Percentiles rank a stretch among this genome's conserved stretches.
phyloP scores from a whole-genome alignment of 176 grass and related monocot species.

The Puccinellia tenuiflora region DNA sequence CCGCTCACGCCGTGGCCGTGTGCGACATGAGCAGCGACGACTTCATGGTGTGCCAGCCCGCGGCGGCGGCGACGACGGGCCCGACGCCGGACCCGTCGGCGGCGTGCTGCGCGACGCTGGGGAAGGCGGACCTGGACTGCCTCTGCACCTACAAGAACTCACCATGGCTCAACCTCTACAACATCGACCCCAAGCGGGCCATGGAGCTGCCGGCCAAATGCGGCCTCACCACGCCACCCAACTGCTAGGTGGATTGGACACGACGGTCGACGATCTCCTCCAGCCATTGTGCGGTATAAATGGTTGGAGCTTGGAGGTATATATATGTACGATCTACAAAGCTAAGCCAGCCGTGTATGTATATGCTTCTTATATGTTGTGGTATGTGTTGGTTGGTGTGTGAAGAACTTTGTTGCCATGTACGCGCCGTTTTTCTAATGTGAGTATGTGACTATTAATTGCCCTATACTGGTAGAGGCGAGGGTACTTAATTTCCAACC shows the following conservation, averaged over 20 bases:
- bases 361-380: neutral
- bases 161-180: slow-evolving; percentile 33
- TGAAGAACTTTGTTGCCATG: neutral
- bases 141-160: slow-evolving; percentile 64
- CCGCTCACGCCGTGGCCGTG: slow-evolving; percentile 26
- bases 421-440: too few species aligned
- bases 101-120: slow-evolving; percentile 41
- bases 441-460: too few species aligned
- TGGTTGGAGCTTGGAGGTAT: neutral
- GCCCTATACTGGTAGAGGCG: too few species aligned
- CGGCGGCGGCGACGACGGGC: slow-evolving; percentile 41
- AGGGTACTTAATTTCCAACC: too few species aligned
- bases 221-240: slow-evolving; percentile 17
- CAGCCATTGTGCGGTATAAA: neutral
- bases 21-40: slow-evolving; percentile 49
- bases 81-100: slow-evolving; percentile 23
- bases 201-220: slow-evolving; percentile 56
- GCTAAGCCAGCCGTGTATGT: neutral
- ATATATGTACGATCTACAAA: neutral
- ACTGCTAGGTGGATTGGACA: slow-evolving; percentile 20
- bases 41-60: slow-evolving; percentile 48
- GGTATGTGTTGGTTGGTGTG: neutral
- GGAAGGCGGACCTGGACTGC: slow-evolving; percentile 42
- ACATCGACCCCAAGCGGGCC: slow-evolving; percentile 61
- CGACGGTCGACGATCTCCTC: neutral